A percentile compares a stretch with the other conserved stretches of the same genome.
phyloP scores from a whole-genome alignment of 2,329 filamentous ascomycete species.

The Pseudocercospora musae region DNA sequence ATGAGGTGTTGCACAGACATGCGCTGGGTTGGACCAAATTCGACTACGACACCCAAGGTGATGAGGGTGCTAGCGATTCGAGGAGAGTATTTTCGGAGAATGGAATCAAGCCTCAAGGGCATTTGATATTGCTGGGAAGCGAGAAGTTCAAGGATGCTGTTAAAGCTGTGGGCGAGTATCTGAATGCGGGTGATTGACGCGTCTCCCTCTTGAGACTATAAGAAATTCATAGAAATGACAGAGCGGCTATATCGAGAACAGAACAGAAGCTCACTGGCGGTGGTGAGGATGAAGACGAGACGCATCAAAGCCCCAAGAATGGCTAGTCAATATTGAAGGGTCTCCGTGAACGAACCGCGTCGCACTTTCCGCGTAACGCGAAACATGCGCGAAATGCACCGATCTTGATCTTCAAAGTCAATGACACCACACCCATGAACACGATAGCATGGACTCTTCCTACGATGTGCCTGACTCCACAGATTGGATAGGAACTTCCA shows the following conservation, averaged over 20 bases:
- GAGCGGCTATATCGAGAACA: neutral
- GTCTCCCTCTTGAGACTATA: neutral
- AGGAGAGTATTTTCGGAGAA: slow-evolving; percentile 93
- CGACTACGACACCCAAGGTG: slow-evolving; percentile 72
- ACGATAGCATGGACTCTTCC: slow-evolving; percentile 17
- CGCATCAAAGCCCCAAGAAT: too few species aligned
- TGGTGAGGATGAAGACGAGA: too few species aligned
- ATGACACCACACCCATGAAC: slow-evolving; percentile 1
- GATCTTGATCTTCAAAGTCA: neutral
- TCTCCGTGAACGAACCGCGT: neutral
- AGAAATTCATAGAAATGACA: neutral
- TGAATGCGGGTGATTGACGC: slow-evolving; percentile 38
- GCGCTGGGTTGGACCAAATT: slow-evolving; percentile 68
- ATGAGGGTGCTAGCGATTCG: slow-evolving; percentile 79
- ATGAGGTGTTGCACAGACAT: slow-evolving; percentile 80
- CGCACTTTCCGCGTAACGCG: neutral
- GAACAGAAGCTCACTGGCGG: too few species aligned
- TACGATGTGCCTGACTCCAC: slow-evolving; percentile 68
- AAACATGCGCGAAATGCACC: neutral
- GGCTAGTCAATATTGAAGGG: neutral
- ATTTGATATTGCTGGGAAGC: slow-evolving; percentile 82
- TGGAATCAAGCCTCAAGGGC: slow-evolving; percentile 79
- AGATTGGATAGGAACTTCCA: slow-evolving; percentile 73
- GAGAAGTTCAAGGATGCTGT: slow-evolving; percentile 72
- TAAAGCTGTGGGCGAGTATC: slow-evolving; percentile 70